Evolutionary conservation across 2,329 filamentous ascomycete genomes (phyloP).

Genomic region (Aureobasidium sp.): DNA sequence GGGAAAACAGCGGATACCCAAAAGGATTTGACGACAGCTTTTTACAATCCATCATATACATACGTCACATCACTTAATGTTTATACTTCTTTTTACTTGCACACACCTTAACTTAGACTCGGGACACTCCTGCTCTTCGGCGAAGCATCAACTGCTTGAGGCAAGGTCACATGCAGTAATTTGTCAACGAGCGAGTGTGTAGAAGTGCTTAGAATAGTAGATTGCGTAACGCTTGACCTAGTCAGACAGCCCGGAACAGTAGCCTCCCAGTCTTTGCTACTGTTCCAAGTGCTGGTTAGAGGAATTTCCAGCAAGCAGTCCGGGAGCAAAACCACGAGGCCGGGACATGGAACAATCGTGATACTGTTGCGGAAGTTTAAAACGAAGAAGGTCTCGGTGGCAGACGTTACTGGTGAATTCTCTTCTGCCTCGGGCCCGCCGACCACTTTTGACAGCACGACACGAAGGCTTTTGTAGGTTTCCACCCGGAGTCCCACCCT

Average conservation of each 20-base stretch:
- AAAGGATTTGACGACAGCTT: background rate
- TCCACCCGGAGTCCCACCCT: background rate
- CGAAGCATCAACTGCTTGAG: background rate
- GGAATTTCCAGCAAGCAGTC: background rate
- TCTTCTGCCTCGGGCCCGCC: background rate
- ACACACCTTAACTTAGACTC: background rate
- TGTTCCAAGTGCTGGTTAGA: background rate
- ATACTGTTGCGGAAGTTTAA: conserved; percentile 12
- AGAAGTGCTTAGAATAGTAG: background rate
- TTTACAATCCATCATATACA: background rate
- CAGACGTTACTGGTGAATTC: conserved; percentile 2
- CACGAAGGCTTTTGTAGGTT: conserved; percentile 1
- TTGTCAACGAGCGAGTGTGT: conserved; percentile 6
- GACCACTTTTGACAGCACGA: conserved; percentile 9
- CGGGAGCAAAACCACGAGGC: background rate
- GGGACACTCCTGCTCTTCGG: background rate
- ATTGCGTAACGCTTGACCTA: conserved; percentile 7
- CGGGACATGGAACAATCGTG: conserved; percentile 13
- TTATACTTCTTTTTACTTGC: background rate
- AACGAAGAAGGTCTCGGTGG: conserved; percentile 12
- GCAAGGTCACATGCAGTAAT: background rate
- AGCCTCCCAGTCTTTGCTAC: conserved; percentile 11
- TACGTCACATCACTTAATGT: conserved; percentile 8
- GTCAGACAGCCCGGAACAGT: conserved; percentile 9
- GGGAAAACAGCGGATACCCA: conserved; percentile 14